A percentile compares a stretch with the other conserved stretches of the same genome.
Evolutionary conservation across 2,329 filamentous ascomycete genomes (phyloP).

Genomic region (Ophiognomonia clavigignenti-juglandacearum): DNA sequence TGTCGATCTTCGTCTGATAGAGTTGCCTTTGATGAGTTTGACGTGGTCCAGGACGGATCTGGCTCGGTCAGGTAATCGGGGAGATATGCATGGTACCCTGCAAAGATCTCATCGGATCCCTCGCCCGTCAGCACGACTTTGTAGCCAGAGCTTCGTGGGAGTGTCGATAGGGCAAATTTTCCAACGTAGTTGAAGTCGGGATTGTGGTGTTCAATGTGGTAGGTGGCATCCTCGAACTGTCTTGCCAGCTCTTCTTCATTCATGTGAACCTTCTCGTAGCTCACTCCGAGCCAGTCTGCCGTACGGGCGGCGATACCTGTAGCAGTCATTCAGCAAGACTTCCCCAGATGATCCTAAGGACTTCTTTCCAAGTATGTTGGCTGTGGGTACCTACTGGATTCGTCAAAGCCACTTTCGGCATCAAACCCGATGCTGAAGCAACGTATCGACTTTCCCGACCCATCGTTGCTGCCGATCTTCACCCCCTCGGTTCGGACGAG

Average conservation of each 20-base stretch:
- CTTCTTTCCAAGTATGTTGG: no score
- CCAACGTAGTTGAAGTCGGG: conserved; percentile 48
- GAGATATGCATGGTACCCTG: conserved; percentile 42
- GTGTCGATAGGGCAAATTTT: conserved; percentile 43
- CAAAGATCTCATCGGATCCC: conserved; percentile 50
- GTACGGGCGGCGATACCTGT: conserved; percentile 28
- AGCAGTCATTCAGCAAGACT: neutral
- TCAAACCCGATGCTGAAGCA: conserved; percentile 51
- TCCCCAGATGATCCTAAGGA: neutral
- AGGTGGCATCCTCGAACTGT: conserved; percentile 26
- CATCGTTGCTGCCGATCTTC: conserved; percentile 37
- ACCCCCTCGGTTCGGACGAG: conserved; percentile 42
- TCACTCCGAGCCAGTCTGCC: conserved; percentile 28
- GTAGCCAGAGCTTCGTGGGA: conserved; percentile 39
- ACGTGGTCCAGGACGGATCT: conserved; percentile 32
- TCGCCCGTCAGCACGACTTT: conserved; percentile 51
- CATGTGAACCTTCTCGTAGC: conserved; percentile 22
- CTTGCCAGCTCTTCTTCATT: conserved; percentile 25
- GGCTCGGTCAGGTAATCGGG: conserved; percentile 44
- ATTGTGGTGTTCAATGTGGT: conserved; percentile 27
- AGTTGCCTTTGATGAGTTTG: no score
- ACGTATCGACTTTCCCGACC: conserved; percentile 21
- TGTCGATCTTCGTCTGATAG: conserved; percentile 19
- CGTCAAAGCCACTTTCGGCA: conserved; percentile 42
- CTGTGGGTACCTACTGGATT: conserved; percentile 26